Evolutionary conservation across 306 rosid genomes (phyloP).

Genomic region (Ceratonia siliqua): DNA sequence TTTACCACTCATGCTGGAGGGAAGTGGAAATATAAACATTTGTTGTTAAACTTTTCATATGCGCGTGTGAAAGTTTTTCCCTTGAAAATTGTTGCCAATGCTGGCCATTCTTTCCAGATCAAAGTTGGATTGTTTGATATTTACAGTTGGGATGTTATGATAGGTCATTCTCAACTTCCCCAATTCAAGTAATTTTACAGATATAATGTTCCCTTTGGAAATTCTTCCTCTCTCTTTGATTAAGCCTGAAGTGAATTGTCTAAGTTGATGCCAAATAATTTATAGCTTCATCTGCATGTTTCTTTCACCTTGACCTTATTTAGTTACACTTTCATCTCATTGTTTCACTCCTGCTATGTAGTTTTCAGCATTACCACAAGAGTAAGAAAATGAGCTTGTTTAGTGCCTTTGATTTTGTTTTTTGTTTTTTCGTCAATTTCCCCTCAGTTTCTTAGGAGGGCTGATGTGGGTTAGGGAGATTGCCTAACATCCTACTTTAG

Average conservation of each 20-base stretch:
- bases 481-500: not conserved
- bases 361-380: not conserved
- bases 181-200: not conserved
- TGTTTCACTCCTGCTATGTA: not conserved
- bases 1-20: not conserved
- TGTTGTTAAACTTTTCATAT: not conserved
- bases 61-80: not conserved
- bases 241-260: not conserved
- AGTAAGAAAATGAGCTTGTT: not conserved
- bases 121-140: not conserved
- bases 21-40: not conserved
- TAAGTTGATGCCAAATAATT: not conserved
- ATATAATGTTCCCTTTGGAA: not conserved
- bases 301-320: not conserved
- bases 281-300: not conserved
- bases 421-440: too few relatives aligned
- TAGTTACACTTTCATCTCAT: not conserved
- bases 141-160: not conserved
- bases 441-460: not conserved
- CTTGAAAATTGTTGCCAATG: not conserved
- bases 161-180: not conserved
- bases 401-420: too few relatives aligned
- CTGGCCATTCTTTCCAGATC: not conserved
- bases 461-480: not conserved
- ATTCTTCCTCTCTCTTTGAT: not conserved